phyloP scores from a whole-genome alignment of 1,284 basidiomycete species.

The Termitomyces sp. region DNA sequence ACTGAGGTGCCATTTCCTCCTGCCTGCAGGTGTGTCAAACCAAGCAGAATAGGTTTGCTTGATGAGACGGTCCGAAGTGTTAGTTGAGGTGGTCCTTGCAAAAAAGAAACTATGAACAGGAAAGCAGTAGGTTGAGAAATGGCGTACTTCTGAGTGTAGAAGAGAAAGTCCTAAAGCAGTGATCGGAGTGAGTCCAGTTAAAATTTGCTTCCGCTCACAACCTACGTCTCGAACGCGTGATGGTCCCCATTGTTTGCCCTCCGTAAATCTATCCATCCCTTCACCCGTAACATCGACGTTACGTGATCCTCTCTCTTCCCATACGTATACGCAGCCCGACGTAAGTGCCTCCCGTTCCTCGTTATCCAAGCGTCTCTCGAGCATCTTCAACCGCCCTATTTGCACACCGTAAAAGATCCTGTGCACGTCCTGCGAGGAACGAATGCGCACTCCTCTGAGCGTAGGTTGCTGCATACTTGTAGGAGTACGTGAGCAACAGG shows the following conservation, averaged over 20 bases:
- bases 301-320: conserved; percentile 72
- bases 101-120: conserved; percentile 13
- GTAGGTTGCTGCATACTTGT: conserved; percentile 64
- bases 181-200: conserved; percentile 12
- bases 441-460: conserved; percentile 64
- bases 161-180: conserved; percentile 62
- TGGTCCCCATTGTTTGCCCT: conserved; percentile 74
- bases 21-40: conserved; percentile 56
- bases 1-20: conserved; percentile 78
- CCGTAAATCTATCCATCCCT: conserved; percentile 75
- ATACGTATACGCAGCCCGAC: conserved; percentile 76
- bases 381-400: conserved; percentile 61
- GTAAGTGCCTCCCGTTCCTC: conserved; percentile 61
- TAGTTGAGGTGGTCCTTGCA: conserved; percentile 20
- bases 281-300: conserved; percentile 72
- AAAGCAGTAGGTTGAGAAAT: neutral
- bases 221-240: conserved; percentile 73
- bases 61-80: conserved; percentile 63
- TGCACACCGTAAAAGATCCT: conserved; percentile 75
- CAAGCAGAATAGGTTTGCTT: conserved; percentile 78
- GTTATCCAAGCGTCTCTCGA: conserved; percentile 71
- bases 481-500: conserved; percentile 20
- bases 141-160: conserved; percentile 71
- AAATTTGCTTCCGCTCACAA: conserved; percentile 18
- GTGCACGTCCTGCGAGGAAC: conserved; percentile 72